phyloP scores from a whole-genome alignment of 306 rosid genomes.

The Glycine soja region DNA sequence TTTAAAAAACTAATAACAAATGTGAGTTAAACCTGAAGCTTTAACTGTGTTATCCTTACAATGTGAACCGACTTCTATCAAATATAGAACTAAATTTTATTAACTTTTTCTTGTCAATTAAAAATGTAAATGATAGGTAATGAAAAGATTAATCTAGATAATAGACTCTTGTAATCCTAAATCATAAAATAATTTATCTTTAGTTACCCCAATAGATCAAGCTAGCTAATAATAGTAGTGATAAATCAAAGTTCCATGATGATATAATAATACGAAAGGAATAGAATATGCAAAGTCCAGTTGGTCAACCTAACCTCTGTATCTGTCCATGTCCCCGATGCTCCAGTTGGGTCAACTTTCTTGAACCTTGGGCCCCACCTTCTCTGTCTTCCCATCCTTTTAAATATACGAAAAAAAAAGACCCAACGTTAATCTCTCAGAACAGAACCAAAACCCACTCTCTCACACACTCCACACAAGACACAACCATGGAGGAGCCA shows the following conservation, averaged over 20 bases:
- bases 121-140: too few relatives aligned
- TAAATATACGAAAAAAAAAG: slow-evolving; percentile 20
- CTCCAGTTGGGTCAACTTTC: slow-evolving; percentile 49
- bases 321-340: slow-evolving; percentile 23
- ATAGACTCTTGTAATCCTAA: too few relatives aligned
- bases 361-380: slow-evolving; percentile 49
- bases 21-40: too few relatives aligned
- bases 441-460: too few relatives aligned
- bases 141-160: too few relatives aligned
- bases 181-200: too few relatives aligned
- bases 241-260: background rate
- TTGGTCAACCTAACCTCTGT: slow-evolving; percentile 66
- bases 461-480: background rate
- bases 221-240: background rate
- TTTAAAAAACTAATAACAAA: too few relatives aligned
- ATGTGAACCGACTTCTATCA: too few relatives aligned
- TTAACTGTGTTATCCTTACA: too few relatives aligned
- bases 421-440: slow-evolving; percentile 20
- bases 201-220: too few relatives aligned
- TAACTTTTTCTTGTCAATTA: too few relatives aligned
- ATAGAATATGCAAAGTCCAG: slow-evolving; percentile 41
- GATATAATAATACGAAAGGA: background rate
- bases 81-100: too few relatives aligned
- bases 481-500: slow-evolving; percentile 55
- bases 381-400: slow-evolving; percentile 22